Base-by-base conservation (phyloP, 2,329 filamentous ascomycete genomes). In the Cercospora canescens region DNA sequence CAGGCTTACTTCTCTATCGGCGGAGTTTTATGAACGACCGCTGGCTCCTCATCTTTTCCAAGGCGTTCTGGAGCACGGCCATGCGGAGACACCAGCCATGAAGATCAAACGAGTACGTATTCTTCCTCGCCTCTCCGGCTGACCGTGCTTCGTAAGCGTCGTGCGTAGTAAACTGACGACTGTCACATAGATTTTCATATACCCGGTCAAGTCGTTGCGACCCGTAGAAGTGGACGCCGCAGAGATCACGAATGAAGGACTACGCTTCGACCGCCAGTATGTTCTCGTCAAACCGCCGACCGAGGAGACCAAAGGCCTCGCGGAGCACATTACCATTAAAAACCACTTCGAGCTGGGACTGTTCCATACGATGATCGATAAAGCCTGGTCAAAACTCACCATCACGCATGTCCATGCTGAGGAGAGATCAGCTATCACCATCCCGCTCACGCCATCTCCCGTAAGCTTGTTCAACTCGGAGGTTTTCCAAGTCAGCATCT, bases 311-410 rank as follows among this genome's bases (percentile, higher is more conserved):
- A 67, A 72, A 39, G 73, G 73, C 11, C 68, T 76, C 11, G 74
- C 74, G 8, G 74, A 77, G 62, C 75, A 77, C 63, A 76, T 77
- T 57, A 76, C 75, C 11, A 77, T 77, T 71, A 77, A 77, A 67
- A 75, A 72, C 41, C 74, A 76, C 57, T 77, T 74, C 59, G 67
- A 74, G 37, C 73, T 77, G 6, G 75, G 74, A 12, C 69, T 76
- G 2, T 77, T 77, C 67, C 73, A 75, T 63, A 75, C 73, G 2
- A 69, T 70, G 45, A 76, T 77, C 58, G 75, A 77, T 62, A 70
- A 69, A 55, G 65, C 73, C 6, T 77, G 75, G 75, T 75, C 74
- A 7, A 76, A 77, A 55, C 67, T 77, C 52, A 77, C 74, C n/a
- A 76, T 77, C 60, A 76, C 72, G 4, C 74, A 77, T 60, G 69